Conservation (phyloP, 2,329 filamentous ascomycete genomes). For the Monilinia fructigena region DNA sequence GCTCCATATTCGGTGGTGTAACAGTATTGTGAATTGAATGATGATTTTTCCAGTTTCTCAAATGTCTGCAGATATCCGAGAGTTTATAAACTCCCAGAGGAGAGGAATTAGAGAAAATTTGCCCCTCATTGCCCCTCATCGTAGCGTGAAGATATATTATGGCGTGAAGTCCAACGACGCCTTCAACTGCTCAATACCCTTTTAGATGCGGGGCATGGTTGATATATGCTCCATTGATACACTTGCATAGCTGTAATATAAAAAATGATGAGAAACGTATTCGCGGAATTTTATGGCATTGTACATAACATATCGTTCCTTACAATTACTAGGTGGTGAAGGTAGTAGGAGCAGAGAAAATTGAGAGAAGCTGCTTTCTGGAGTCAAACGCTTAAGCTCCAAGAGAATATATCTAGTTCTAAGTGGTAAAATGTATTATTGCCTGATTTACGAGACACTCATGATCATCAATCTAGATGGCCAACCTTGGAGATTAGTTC, state of each 20-base stretch:
- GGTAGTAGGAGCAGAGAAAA: not conserved
- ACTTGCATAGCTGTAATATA: slow-evolving; percentile 7
- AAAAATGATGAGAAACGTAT: not conserved
- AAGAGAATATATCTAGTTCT: no score
- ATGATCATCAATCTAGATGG: not conserved
- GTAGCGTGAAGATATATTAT: not conserved
- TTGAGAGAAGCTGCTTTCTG: not conserved
- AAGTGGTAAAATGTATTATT: not conserved
- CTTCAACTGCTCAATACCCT: not conserved
- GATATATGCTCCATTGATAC: not conserved
- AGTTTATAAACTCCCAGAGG: not conserved
- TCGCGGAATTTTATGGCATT: not conserved
- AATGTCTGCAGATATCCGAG: not conserved
- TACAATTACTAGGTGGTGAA: not conserved
- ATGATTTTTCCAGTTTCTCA: not conserved
- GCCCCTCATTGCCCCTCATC: slow-evolving; percentile 5
- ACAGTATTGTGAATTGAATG: not conserved
- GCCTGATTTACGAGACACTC: not conserved
- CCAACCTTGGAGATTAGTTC: not conserved
- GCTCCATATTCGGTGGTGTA: slow-evolving; percentile 1
- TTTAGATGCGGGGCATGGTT: not conserved
- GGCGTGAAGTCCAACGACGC: not conserved
- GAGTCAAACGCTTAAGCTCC: no score
- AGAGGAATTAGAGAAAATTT: not conserved
- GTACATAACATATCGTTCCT: no score